These are phyloP conservation scores for Flagelloscypha sp. DNA, from an alignment of 768 basidiomycete genomes.

Conservation along the genomic window DNA sequence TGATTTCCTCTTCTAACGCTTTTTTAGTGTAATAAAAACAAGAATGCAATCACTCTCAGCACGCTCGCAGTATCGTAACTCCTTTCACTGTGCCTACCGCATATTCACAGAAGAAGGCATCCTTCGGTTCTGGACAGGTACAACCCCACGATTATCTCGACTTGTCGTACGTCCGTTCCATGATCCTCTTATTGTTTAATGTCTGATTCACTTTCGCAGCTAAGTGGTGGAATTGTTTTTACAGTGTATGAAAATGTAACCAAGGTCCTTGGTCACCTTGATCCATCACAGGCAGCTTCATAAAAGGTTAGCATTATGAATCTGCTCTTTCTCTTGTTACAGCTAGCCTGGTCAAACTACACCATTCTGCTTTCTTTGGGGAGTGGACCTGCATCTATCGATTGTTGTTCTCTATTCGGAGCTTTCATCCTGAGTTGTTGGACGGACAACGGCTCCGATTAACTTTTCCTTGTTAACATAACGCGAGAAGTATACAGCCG, in stretches of 20 bases:
- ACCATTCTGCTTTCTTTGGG: no score
- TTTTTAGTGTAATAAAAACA: conserved; percentile 83
- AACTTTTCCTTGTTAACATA: no score
- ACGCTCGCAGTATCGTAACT: conserved; percentile 76
- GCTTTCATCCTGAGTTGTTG: no score
- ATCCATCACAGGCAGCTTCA: no score
- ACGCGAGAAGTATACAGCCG: no score
- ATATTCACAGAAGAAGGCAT: conserved; percentile 93
- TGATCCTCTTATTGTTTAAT: conserved; percentile 3
- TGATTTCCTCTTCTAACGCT: background rate
- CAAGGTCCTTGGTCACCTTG: conserved; percentile 35
- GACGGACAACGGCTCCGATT: no score
- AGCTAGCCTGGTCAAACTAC: no score
- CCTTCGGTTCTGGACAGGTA: conserved; percentile 92
- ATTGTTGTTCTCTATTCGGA: no score
- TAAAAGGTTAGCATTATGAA: no score
- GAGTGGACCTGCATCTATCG: no score
- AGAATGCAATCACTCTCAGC: conserved; percentile 94
- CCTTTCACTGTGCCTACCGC: conserved; percentile 92
- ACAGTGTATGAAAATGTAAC: conserved; percentile 86
- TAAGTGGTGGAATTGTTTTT: conserved; percentile 91
- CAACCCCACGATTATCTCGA: conserved; percentile 81
- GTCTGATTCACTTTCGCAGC: conserved; percentile 30
- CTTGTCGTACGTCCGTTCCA: conserved; percentile 54
- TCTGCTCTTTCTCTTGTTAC: no score